Percentiles rank a stretch among this genome's conserved stretches.
These are phyloP conservation scores for Coffea canephora DNA, from an alignment of 257 asterid genomes.

Conservation along the genomic window DNA sequence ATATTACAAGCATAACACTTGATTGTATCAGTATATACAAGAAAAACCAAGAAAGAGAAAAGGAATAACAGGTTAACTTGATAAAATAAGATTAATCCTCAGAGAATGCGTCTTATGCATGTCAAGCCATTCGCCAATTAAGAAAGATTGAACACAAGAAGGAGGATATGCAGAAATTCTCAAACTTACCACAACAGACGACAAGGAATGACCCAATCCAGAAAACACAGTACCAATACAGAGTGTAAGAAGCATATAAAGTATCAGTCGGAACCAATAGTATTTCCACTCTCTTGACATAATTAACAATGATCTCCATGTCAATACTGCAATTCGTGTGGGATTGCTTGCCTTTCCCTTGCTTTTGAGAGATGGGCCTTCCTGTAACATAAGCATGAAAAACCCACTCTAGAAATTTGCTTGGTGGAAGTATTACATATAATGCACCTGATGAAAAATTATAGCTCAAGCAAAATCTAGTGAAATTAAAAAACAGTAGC, in stretches of 20 bases:
- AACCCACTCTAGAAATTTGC: background rate
- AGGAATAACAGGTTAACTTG: background rate
- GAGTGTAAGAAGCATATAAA: constrained; percentile 71
- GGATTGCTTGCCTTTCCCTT: constrained; percentile 71
- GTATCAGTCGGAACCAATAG: constrained; percentile 93
- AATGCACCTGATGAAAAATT: constrained; percentile 2
- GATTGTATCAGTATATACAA: background rate
- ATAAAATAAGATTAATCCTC: background rate
- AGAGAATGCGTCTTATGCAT: background rate
- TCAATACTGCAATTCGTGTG: constrained; percentile 65
- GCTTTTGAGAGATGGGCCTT: constrained; percentile 84
- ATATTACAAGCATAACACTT: background rate
- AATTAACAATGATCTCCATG: constrained; percentile 93
- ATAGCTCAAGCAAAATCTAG: background rate
- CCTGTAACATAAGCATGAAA: constrained; percentile 46
- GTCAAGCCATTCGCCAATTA: background rate
- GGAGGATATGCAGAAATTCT: background rate
- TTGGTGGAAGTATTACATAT: background rate
- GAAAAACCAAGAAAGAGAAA: background rate
- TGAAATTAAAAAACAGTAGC: background rate
- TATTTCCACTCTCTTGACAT: constrained; percentile 99
- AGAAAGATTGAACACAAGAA: background rate
- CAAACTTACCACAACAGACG: constrained; percentile 83
- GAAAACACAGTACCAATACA: constrained; percentile 83
- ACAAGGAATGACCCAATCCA: constrained; percentile 93